phyloP scores from a whole-genome alignment of 352 stramenopile genomes.

The Globisporangium takayamanum region DNA sequence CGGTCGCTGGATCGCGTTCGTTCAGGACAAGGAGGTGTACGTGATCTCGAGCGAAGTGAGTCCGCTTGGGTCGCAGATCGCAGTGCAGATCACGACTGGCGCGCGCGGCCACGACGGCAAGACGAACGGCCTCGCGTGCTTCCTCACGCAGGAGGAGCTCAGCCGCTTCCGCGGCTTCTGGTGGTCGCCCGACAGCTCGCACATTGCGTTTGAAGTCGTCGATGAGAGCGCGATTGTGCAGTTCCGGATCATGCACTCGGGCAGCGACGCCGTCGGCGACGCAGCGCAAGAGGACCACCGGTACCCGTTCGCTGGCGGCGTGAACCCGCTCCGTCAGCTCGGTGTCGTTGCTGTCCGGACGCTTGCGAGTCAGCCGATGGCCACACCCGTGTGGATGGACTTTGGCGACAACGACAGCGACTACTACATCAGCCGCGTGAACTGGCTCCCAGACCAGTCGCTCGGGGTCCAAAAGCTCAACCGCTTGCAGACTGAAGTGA shows the following conservation, averaged over 20 bases:
- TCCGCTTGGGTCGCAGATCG: conserved; percentile 27
- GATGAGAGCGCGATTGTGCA: conserved; percentile 92
- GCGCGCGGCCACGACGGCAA: conserved; percentile 60
- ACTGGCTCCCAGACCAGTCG: conserved; percentile 92
- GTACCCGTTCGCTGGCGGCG: conserved; percentile 91
- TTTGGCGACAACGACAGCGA: conserved; percentile 52
- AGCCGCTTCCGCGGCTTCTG: conserved; percentile 95
- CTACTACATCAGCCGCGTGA: conserved; percentile 91
- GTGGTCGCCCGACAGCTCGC: conserved; percentile 87
- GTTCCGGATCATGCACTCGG: conserved; percentile 95
- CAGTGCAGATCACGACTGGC: conserved; percentile 69
- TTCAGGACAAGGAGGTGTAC: conserved; percentile 93
- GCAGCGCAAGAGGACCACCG: conserved; percentile 73
- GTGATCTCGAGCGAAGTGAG: conserved; percentile 60
- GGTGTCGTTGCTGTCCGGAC: conserved; percentile 56
- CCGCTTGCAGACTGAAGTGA: conserved; percentile 66
- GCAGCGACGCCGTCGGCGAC: conserved; percentile 54
- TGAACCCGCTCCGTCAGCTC: conserved; percentile 87
- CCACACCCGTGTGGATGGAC: conserved; percentile 69
- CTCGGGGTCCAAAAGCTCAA: conserved; percentile 88
- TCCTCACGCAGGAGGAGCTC: conserved; percentile 97
- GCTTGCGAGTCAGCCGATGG: conserved; percentile 19
- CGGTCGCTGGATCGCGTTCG: conserved; percentile 91
- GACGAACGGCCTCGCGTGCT: conserved; percentile 95
- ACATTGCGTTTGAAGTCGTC: conserved; percentile 88